Percentiles rank a stretch among this genome's conserved stretches.
Conservation (phyloP, 1,284 basidiomycete species). For the Cryptococcus sp. region DNA sequence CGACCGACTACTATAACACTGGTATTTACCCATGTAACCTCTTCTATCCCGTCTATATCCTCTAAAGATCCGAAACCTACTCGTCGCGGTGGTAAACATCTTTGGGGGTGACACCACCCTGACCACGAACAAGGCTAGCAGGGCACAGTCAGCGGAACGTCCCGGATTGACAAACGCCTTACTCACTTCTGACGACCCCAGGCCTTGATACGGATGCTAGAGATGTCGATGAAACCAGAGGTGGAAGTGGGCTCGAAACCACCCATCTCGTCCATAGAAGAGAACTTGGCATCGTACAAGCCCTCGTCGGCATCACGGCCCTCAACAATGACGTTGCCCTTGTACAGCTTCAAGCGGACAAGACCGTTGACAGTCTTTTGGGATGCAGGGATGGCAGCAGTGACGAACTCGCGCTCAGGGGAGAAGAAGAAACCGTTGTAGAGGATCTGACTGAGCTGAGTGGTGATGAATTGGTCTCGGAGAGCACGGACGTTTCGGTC, state of each 20-base stretch:
- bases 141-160: constrained; percentile 2
- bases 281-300: constrained; percentile 92
- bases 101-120: constrained; percentile 70
- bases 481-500: constrained; percentile 95
- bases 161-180: background rate
- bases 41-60: background rate
- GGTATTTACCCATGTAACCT: background rate
- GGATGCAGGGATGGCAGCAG: constrained; percentile 81
- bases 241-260: constrained; percentile 94
- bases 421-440: constrained; percentile 95
- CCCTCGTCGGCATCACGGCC: constrained; percentile 86
- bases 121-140: constrained; percentile 72
- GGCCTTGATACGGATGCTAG: constrained; percentile 95
- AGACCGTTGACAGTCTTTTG: constrained; percentile 95
- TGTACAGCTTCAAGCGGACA: constrained; percentile 89
- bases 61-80: constrained; percentile 7
- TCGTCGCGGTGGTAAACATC: constrained; percentile 69
- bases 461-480: constrained; percentile 91
- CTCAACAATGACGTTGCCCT: constrained; percentile 93
- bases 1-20: constrained; percentile 1
- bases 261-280: constrained; percentile 99
- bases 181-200: constrained; percentile 56
- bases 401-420: constrained; percentile 94
- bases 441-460: constrained; percentile 84
- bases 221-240: constrained; percentile 90